These are phyloP conservation scores for Colletotrichum higginsianum DNA, from an alignment of 2,329 filamentous ascomycete species.

Conservation along the genomic window DNA sequence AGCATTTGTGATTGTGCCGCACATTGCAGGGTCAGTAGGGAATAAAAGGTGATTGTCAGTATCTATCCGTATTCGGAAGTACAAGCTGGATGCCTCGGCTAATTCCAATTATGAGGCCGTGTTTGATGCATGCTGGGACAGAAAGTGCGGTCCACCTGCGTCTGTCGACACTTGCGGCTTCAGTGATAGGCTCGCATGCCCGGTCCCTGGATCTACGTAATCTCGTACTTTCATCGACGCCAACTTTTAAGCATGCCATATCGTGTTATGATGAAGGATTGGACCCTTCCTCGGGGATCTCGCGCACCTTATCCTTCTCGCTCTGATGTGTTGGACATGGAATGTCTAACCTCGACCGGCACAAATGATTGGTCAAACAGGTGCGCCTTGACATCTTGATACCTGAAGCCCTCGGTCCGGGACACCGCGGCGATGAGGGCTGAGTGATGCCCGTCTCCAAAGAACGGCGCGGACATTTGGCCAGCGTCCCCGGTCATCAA, in stretches of 20 bases:
- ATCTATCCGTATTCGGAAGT: not conserved
- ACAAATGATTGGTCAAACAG: not conserved
- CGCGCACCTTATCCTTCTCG: not conserved
- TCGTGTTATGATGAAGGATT: not conserved
- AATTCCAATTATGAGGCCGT: not conserved
- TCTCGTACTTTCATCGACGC: not conserved
- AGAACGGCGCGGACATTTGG: constrained; percentile 22
- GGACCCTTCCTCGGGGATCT: constrained; percentile 1
- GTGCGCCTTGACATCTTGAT: not conserved
- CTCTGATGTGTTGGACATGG: not conserved
- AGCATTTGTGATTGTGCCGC: not conserved
- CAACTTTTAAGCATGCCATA: not conserved
- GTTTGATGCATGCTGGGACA: not conserved
- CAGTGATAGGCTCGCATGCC: constrained; percentile 2
- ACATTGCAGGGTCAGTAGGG: not conserved
- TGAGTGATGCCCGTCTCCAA: not conserved
- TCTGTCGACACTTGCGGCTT: not conserved
- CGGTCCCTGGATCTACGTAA: not conserved
- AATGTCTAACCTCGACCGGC: not conserved
- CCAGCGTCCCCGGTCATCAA: constrained; percentile 2
- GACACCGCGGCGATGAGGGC: not conserved
- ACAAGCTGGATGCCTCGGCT: not conserved
- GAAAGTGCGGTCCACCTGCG: not conserved
- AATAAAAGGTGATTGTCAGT: not conserved
- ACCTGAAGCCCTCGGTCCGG: not conserved